Conservation (phyloP, 202 grass and related monocot species). For the Zoysia matrella region DNA sequence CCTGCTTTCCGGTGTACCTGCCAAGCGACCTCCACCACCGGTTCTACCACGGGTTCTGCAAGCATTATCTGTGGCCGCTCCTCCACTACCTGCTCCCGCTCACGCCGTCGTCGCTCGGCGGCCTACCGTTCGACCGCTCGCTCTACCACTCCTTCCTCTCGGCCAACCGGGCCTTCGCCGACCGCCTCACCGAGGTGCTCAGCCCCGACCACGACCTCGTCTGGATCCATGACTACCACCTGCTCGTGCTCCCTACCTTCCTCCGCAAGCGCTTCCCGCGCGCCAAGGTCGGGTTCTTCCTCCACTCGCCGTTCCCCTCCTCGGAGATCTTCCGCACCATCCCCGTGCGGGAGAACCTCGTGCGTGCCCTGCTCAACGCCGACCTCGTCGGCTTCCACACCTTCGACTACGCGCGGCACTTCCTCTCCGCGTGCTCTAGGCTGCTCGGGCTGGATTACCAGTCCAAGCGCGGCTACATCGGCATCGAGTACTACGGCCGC, state of each 20-base stretch:
- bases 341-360: slow-evolving; percentile 85
- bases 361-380: slow-evolving; percentile 91
- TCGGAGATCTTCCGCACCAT: slow-evolving; percentile 97
- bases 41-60: slow-evolving; percentile 58
- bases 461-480: slow-evolving; percentile 92
- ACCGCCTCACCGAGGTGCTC: slow-evolving; percentile 88
- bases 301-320: slow-evolving; percentile 92
- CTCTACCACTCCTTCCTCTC: slow-evolving; percentile 97
- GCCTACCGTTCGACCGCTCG: slow-evolving; percentile 77
- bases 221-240: slow-evolving; percentile 98
- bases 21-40: slow-evolving; percentile 69
- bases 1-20: slow-evolving; percentile 80
- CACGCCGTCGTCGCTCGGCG: slow-evolving; percentile 63
- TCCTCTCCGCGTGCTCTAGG: slow-evolving; percentile 83
- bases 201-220: slow-evolving; percentile 87
- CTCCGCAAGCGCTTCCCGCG: no score
- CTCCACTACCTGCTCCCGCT: slow-evolving; percentile 96
- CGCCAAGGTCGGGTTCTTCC: slow-evolving; percentile 58
- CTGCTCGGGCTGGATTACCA: slow-evolving; percentile 87
- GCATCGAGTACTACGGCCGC: slow-evolving; percentile 95
- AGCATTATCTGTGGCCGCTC: slow-evolving; percentile 99
- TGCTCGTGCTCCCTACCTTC: slow-evolving; percentile 10
- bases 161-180: slow-evolving; percentile 86
- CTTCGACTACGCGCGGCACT: slow-evolving; percentile 98
- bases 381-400: slow-evolving; percentile 99